Evolutionary conservation across 768 basidiomycete genomes (phyloP).

Genomic region (Serendipita sp.): DNA sequence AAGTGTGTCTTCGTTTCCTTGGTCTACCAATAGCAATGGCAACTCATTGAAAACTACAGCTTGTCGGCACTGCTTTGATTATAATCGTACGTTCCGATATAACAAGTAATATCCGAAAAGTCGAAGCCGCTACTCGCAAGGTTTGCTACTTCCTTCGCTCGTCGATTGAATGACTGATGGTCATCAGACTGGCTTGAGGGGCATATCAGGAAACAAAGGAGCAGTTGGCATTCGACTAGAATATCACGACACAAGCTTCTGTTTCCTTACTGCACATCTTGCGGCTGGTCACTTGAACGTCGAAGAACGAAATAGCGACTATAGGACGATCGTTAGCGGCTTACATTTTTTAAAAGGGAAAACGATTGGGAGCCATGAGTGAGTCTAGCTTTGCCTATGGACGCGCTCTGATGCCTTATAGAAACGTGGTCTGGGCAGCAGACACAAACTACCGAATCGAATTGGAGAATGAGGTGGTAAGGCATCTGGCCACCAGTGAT

Average conservation of each 20-base stretch:
- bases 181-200: slow-evolving; percentile 62
- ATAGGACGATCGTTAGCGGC: slow-evolving; percentile 67
- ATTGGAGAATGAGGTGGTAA: slow-evolving; percentile 65
- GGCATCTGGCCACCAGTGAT: slow-evolving; percentile 44
- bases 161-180: neutral
- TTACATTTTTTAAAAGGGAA: slow-evolving; percentile 83
- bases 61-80: slow-evolving; percentile 88
- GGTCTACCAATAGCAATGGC: slow-evolving; percentile 6
- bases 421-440: slow-evolving; percentile 84
- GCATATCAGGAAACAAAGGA: slow-evolving; percentile 96
- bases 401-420: slow-evolving; percentile 19
- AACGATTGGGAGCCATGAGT: slow-evolving; percentile 83
- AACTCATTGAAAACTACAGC: slow-evolving; percentile 26
- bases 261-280: slow-evolving; percentile 89
- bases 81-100: slow-evolving; percentile 67
- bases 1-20: slow-evolving; percentile 30
- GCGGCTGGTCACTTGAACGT: slow-evolving; percentile 90
- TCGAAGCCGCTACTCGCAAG: slow-evolving; percentile 85
- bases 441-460: slow-evolving; percentile 94
- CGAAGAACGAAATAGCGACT: slow-evolving; percentile 84
- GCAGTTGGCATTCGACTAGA: slow-evolving; percentile 89
- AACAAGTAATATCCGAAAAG: slow-evolving; percentile 68
- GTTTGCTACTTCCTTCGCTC: slow-evolving; percentile 26
- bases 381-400: slow-evolving; percentile 18
- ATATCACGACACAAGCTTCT: slow-evolving; percentile 80